phyloP scores from a whole-genome alignment of 352 stramenopile genomes.

The Phytophthora cryptogea region DNA sequence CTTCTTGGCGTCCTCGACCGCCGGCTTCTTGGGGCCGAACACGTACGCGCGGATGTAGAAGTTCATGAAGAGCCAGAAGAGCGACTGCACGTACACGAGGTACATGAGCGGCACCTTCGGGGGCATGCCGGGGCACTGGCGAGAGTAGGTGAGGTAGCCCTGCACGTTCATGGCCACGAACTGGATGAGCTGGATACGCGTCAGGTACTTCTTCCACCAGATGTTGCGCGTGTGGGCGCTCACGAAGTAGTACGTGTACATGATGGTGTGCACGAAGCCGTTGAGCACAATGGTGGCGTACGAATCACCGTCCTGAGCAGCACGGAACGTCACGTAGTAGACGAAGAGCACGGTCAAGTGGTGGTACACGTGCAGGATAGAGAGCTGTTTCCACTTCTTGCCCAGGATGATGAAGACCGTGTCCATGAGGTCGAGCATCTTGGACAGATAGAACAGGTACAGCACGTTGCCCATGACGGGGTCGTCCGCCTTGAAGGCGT shows the following conservation, averaged over 20 bases:
- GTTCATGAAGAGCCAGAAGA: slow-evolving; percentile 95
- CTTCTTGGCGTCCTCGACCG: slow-evolving; percentile 38
- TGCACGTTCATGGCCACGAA: slow-evolving; percentile 85
- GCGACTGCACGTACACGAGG: slow-evolving; percentile 94
- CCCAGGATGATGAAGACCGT: slow-evolving; percentile 97
- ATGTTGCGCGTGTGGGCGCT: slow-evolving; percentile 96
- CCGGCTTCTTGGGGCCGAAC: slow-evolving; percentile 46
- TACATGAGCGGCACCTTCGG: slow-evolving; percentile 87
- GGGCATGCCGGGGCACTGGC: slow-evolving; percentile 83
- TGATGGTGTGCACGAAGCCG: slow-evolving; percentile 97
- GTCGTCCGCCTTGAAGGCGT: slow-evolving; percentile 81
- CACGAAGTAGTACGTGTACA: slow-evolving; percentile 99
- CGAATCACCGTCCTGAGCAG: slow-evolving; percentile 94
- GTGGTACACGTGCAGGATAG: slow-evolving; percentile 98
- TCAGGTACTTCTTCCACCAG: slow-evolving; percentile 97
- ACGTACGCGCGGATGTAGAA: slow-evolving; percentile 95
- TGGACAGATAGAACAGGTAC: slow-evolving; percentile 97
- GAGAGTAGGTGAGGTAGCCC: slow-evolving; percentile 68
- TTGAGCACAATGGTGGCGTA: slow-evolving; percentile 96
- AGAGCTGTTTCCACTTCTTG: slow-evolving; percentile 97
- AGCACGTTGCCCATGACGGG: slow-evolving; percentile 92
- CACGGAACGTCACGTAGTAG: slow-evolving; percentile 95
- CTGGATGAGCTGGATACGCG: slow-evolving; percentile 93
- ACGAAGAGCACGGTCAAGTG: slow-evolving; percentile 95
- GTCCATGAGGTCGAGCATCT: slow-evolving; percentile 91